Conservation (phyloP, 2,329 filamentous ascomycete genomes). For the Alternaria sp. region DNA sequence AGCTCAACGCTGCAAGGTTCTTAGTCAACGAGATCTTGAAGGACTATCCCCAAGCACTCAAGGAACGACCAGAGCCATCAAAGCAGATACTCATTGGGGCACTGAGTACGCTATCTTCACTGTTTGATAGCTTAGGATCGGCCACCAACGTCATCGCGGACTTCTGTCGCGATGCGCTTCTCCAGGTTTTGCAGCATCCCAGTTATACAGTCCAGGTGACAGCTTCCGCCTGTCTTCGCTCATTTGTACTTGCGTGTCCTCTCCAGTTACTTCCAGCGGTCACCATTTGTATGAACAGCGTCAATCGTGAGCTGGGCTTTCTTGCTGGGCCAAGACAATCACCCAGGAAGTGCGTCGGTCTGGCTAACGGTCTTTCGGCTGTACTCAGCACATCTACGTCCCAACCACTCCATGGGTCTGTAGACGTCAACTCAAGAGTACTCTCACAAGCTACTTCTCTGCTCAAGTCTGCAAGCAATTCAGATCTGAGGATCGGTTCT, state of each 20-base stretch:
- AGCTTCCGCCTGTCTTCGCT: conserved; percentile 83
- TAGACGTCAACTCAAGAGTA: conserved; percentile 92
- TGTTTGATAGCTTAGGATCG: conserved; percentile 82
- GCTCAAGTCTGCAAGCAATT: conserved; percentile 89
- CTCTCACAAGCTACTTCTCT: conserved; percentile 90
- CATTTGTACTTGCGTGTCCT: conserved; percentile 88
- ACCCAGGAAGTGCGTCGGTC: conserved; percentile 83
- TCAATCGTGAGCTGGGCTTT: conserved; percentile 83
- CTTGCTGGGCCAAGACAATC: conserved; percentile 79
- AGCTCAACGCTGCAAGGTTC: conserved; percentile 80
- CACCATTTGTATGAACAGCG: conserved; percentile 95
- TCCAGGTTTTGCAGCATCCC: conserved; percentile 91
- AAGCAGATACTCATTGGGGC: conserved; percentile 85
- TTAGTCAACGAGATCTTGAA: conserved; percentile 90
- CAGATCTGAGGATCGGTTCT: conserved; percentile 87
- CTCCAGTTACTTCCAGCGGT: conserved; percentile 90
- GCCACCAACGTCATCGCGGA: conserved; percentile 83
- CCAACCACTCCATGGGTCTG: conserved; percentile 90
- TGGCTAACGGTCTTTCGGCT: conserved; percentile 89
- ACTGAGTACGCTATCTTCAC: conserved; percentile 78
- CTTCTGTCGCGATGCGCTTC: conserved; percentile 80
- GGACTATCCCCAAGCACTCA: conserved; percentile 89
- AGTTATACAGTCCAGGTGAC: conserved; percentile 96
- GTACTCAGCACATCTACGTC: conserved; percentile 87
- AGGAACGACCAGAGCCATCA: conserved; percentile 85